These are phyloP conservation scores for Fusarium lateritium DNA, from an alignment of 2,329 filamentous ascomycete genomes.

Conservation along the genomic window DNA sequence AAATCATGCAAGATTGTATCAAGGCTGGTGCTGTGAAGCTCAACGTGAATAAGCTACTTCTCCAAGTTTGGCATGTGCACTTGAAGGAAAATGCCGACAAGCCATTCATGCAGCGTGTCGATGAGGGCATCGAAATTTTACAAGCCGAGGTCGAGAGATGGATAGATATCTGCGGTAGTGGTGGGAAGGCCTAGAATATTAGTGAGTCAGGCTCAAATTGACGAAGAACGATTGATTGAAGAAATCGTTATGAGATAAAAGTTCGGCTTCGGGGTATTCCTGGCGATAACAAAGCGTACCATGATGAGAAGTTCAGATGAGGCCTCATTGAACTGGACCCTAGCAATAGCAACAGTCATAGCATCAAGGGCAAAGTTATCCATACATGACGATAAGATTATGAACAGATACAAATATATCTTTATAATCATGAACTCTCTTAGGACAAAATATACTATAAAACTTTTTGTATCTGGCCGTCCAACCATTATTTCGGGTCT, in stretches of 20 bases:
- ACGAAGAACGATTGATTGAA: neutral
- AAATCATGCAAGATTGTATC: constrained; percentile 68
- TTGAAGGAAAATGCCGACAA: constrained; percentile 8
- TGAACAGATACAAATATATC: no score
- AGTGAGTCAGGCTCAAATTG: neutral
- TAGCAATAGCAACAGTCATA: no score
- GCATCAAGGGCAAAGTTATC: no score
- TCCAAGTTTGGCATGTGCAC: constrained; percentile 52
- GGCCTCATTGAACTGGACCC: no score
- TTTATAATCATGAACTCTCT: no score
- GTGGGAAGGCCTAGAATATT: constrained; percentile 21
- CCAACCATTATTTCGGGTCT: no score
- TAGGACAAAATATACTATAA: no score
- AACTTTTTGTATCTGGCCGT: no score
- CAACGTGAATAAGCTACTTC: constrained; percentile 70
- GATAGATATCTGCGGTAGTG: constrained; percentile 40
- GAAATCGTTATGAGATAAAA: neutral
- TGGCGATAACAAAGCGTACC: no score
- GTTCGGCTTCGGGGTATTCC: no score
- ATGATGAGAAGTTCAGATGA: no score
- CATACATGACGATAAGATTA: no score
- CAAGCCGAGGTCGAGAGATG: constrained; percentile 38
- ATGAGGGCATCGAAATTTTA: constrained; percentile 32
- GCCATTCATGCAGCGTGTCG: constrained; percentile 22
- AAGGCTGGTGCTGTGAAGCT: constrained; percentile 67